Percentiles rank a stretch among this genome's conserved stretches.
phyloP scores from a whole-genome alignment of 1,284 basidiomycete species.

The Apiotrichum sp. region DNA sequence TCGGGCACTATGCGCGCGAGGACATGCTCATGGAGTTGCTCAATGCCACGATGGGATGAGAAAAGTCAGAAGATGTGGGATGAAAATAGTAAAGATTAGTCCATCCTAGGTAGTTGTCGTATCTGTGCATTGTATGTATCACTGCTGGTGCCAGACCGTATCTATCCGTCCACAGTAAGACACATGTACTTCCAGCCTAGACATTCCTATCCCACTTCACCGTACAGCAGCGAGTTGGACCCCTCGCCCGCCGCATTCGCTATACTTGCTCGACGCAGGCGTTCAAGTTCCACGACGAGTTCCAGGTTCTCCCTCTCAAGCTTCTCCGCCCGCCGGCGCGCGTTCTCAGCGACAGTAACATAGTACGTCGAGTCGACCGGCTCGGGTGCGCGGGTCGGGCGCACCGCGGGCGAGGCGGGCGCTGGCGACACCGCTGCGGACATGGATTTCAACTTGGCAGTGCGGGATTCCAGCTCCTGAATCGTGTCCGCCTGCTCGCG shows the following conservation, averaged over 20 bases:
- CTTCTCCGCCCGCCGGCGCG: conserved; percentile 20
- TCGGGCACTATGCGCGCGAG: conserved; percentile 62
- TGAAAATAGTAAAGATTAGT: not conserved
- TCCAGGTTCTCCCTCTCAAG: conserved; percentile 36
- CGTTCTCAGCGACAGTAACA: conserved; percentile 24
- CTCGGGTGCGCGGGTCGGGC: not conserved
- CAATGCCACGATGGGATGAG: not conserved
- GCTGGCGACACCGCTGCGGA: not conserved
- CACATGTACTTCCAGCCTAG: too few relatives aligned
- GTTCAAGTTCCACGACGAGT: conserved; percentile 16
- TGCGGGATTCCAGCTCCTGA: conserved; percentile 11
- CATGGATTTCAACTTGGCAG: not conserved
- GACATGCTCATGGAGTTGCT: conserved; percentile 45
- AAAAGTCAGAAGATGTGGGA: not conserved
- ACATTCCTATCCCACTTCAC: not conserved
- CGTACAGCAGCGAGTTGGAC: not conserved
- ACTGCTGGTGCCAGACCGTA: too few relatives aligned
- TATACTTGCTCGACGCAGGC: conserved; percentile 7
- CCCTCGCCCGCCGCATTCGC: not conserved
- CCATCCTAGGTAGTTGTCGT: too few relatives aligned
- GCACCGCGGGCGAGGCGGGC: not conserved
- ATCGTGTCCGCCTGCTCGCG: conserved; percentile 19
- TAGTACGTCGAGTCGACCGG: conserved; percentile 14
- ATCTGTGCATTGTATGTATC: too few relatives aligned
- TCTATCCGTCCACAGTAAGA: too few relatives aligned